Evolutionary conservation across 1,139 yeast genomes (phyloP).

Genomic region (Geotrichum bryndzae): DNA sequence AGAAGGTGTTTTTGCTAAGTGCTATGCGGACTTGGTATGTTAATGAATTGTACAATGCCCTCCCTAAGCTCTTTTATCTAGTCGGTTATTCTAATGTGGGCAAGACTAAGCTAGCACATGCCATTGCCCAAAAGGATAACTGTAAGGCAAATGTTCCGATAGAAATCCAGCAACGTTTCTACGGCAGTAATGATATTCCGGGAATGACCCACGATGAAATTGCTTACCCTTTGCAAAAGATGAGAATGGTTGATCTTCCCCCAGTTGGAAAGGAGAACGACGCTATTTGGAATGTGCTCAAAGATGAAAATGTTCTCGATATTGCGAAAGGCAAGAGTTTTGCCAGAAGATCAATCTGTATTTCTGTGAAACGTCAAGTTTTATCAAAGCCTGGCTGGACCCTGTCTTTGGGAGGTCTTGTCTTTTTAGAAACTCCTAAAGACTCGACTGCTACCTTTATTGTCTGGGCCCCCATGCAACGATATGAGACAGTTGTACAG

Average conservation of each 20-base stretch:
- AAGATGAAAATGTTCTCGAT: conserved; percentile 35
- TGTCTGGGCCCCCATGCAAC: conserved; percentile 20
- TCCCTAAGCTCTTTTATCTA: conserved; percentile 48
- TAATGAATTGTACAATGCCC: conserved; percentile 32
- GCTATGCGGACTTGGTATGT: conserved; percentile 51
- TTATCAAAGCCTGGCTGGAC: conserved; percentile 42
- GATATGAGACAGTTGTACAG: conserved; percentile 28
- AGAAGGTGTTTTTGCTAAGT: conserved; percentile 47
- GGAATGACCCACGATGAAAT: conserved; percentile 51
- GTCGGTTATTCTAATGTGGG: conserved; percentile 76
- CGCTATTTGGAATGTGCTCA: conserved; percentile 36
- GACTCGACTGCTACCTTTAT: conserved; percentile 28
- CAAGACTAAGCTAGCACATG: conserved; percentile 58
- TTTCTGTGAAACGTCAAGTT: conserved; percentile 27
- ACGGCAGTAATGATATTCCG: conserved; percentile 43
- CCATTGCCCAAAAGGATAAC: conserved; percentile 38
- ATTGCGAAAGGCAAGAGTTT: conserved; percentile 40
- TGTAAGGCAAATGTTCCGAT: conserved; percentile 9
- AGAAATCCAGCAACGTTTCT: conserved; percentile 19
- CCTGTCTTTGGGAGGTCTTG: conserved; percentile 55
- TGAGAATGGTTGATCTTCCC: conserved; percentile 48
- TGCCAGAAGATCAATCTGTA: conserved; percentile 37
- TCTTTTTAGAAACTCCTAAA: conserved; percentile 45
- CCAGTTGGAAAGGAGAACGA: conserved; percentile 42
- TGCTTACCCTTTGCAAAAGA: conserved; percentile 35